A percentile compares a stretch with the other conserved stretches of the same genome.
Conservation (phyloP, 176 grass and related monocot genomes). For the Microstegium vimineum region DNA sequence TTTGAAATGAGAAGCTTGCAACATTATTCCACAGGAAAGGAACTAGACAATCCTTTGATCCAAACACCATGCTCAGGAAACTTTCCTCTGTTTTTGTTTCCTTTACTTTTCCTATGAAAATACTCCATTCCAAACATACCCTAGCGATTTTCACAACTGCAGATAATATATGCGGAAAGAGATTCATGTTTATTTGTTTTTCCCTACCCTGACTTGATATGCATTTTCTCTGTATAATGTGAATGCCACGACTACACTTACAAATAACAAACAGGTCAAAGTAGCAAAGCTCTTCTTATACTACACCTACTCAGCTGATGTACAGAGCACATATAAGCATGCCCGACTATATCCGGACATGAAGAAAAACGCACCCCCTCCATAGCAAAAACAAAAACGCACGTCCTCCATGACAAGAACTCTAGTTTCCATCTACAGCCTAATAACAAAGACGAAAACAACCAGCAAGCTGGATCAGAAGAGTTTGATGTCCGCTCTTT, state of each 20-base stretch:
- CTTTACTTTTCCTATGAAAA: too few relatives aligned
- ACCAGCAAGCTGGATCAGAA: neutral
- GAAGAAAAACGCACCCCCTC: neutral
- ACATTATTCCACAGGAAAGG: too few relatives aligned
- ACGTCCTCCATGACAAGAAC: neutral
- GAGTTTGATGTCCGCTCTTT: neutral
- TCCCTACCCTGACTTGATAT: neutral
- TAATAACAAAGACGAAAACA: slow-evolving; percentile 9
- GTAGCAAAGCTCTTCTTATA: slow-evolving; percentile 10
- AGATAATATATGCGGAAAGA: neutral
- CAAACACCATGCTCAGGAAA: too few relatives aligned
- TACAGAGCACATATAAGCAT: neutral
- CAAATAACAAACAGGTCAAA: neutral
- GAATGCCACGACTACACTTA: neutral
- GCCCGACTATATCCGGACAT: neutral
- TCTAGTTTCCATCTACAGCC: slow-evolving; percentile 26
- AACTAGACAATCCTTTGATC: too few relatives aligned
- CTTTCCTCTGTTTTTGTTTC: too few relatives aligned
- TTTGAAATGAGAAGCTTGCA: too few relatives aligned
- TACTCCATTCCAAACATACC: too few relatives aligned
- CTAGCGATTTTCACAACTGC: neutral
- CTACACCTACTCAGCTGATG: slow-evolving; percentile 5
- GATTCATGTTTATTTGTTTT: neutral
- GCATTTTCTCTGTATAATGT: slow-evolving; percentile 2
- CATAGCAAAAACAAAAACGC: neutral